Conservation (phyloP, 768 basidiomycete genomes). For the Russula sp. region DNA sequence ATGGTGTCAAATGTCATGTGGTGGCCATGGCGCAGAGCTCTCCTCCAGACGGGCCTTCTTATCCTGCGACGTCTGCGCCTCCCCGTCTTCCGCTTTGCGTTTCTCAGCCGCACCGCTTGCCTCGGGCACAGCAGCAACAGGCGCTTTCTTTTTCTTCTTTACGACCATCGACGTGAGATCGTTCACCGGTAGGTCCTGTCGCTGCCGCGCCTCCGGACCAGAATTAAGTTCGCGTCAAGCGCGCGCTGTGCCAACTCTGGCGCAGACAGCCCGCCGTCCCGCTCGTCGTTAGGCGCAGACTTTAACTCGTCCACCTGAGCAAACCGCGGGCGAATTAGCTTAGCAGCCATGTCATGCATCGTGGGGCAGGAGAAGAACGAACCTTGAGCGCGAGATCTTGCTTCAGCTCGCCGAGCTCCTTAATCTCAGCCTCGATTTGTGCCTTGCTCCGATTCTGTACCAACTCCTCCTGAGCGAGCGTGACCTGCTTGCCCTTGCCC, state of each 20-base stretch:
- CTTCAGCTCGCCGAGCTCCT: slow-evolving; percentile 70
- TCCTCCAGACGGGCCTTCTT: slow-evolving; percentile 67
- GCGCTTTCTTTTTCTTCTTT: slow-evolving; percentile 73
- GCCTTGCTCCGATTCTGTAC: slow-evolving; percentile 64
- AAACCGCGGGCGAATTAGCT: not conserved
- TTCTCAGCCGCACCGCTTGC: slow-evolving; percentile 42
- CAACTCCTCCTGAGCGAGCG: slow-evolving; percentile 49
- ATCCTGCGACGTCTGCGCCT: slow-evolving; percentile 46
- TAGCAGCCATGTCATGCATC: not conserved
- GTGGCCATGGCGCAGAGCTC: slow-evolving; percentile 29
- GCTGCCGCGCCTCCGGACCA: slow-evolving; percentile 37
- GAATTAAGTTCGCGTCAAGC: slow-evolving; percentile 68
- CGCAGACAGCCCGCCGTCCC: slow-evolving; percentile 45
- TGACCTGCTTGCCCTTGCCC: slow-evolving; percentile 39
- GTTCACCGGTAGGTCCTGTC: slow-evolving; percentile 52
- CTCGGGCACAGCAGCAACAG: slow-evolving; percentile 37
- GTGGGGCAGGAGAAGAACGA: not conserved
- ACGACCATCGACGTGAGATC: slow-evolving; percentile 82
- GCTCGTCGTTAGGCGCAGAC: slow-evolving; percentile 64
- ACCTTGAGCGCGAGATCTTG: slow-evolving; percentile 85
- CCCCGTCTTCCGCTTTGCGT: slow-evolving; percentile 70
- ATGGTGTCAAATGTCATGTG: not conserved
- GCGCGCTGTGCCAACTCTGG: slow-evolving; percentile 69
- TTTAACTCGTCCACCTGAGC: slow-evolving; percentile 89
- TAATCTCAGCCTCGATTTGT: slow-evolving; percentile 76